Base-by-base conservation (phyloP, 2,329 filamentous ascomycete species). In the Penicillium rolfsii region DNA sequence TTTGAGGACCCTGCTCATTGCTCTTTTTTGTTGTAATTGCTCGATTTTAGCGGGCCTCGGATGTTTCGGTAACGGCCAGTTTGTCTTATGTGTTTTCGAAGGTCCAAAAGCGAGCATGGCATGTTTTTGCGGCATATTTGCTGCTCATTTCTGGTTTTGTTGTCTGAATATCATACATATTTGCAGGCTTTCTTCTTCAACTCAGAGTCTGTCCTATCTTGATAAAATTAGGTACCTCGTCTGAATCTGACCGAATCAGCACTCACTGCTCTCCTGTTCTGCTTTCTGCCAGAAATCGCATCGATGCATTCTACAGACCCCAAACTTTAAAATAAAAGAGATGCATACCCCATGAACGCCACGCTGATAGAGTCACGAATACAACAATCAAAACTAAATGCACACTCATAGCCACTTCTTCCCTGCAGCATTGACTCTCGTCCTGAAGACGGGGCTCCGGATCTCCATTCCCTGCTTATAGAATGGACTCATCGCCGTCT, bases 401-500 rank as follows among this genome's bases (percentile, higher is more conserved):
- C 19, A 36, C 83, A 36, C 83, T 77, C 38, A 97, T 60, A 97
- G 77, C 79, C 95, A 97, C 78, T 98, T 99, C 80, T 91, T 92
- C 67, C 93, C 95, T 0, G 94, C 94, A 2, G 91, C 91, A 1
- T 87, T 88, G 22, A 99, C 93, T 71, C 91, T 86, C 58, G 86
- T 82, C 67, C 91, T 85, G 76, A 99, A 99, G 1, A 97, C 85
- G 0, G 92, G 90, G 77, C 93, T 98, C 73, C 84, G 87, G 55
- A 99, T 88, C 69, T 91, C 89, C 83, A 90, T 90, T 66, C 96
- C 94, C 58, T 89, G 87, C 57, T 85, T 84, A 81, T 97, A 98
- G 76, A 99, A 99, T 0, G 95, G 95, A 74, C 88, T 98, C 95
- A 99, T 98, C 60, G 93, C 88, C 12, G 93, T 91, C 84, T 99